Evolutionary conservation across 371 early-diverging fungal genomes (phyloP).

Genomic region (Mucor circinelloides): DNA sequence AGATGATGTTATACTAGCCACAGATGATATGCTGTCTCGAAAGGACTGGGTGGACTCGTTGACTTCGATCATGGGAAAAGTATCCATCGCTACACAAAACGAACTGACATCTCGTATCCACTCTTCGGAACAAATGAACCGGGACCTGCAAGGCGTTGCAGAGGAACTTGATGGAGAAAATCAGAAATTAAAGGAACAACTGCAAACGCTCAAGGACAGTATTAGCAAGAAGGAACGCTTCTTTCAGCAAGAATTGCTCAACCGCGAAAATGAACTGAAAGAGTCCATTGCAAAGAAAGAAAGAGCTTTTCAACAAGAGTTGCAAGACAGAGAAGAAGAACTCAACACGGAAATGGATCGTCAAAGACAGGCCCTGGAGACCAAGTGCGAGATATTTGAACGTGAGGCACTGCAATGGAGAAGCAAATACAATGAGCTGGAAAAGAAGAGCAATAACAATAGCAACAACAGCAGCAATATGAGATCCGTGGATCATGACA

Average conservation of each 20-base stretch:
- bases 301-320: slow-evolving; percentile 1
- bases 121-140: slow-evolving; percentile 42
- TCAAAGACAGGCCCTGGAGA: slow-evolving; percentile 18
- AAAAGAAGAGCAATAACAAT: background rate
- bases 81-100: slow-evolving; percentile 50
- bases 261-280: slow-evolving; percentile 32
- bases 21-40: slow-evolving; percentile 44
- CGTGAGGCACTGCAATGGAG: slow-evolving; percentile 30
- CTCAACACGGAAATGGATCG: slow-evolving; percentile 23
- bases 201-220: slow-evolving; percentile 26
- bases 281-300: slow-evolving; percentile 34
- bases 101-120: slow-evolving; percentile 45
- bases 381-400: slow-evolving; percentile 25
- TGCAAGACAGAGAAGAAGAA: slow-evolving; percentile 30
- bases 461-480: background rate
- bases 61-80: slow-evolving; percentile 56
- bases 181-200: slow-evolving; percentile 27
- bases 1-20: slow-evolving; percentile 46
- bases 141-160: slow-evolving; percentile 34
- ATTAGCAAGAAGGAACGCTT: slow-evolving; percentile 19
- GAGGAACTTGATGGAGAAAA: slow-evolving; percentile 37
- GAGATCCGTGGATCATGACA: background rate
- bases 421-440: slow-evolving; percentile 13
- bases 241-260: slow-evolving; percentile 18
- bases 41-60: slow-evolving; percentile 53